Evolutionary conservation across 2,329 filamentous ascomycete genomes (phyloP).

Genomic region (Amesomyces nigricolor): DNA sequence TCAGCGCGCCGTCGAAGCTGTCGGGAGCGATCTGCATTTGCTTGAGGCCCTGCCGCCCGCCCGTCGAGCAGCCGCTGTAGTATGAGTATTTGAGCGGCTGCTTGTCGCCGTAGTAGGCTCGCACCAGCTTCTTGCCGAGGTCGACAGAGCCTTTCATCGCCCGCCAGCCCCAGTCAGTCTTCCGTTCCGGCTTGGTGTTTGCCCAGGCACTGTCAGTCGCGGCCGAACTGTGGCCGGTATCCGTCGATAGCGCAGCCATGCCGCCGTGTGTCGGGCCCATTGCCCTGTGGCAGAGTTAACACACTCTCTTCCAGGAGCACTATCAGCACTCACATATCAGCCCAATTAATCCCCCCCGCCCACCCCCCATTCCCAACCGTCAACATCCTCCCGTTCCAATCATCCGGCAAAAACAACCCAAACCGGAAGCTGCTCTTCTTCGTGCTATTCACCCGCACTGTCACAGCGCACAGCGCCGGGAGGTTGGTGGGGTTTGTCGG

Average conservation of each 20-base stretch:
- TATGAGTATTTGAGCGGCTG: constrained; percentile 41
- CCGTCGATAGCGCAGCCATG: constrained; percentile 40
- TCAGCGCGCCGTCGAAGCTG: constrained; percentile 53
- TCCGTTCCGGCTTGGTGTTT: constrained; percentile 32
- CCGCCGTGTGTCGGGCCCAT: constrained; percentile 31
- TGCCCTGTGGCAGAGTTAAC: constrained; percentile 16
- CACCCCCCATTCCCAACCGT: constrained; percentile 38
- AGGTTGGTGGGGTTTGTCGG: constrained; percentile 34
- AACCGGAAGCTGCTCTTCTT: constrained; percentile 33
- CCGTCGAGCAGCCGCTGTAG: constrained; percentile 54
- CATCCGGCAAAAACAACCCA: constrained; percentile 34
- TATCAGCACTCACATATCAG: constrained; percentile 24
- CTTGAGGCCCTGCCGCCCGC: constrained; percentile 53
- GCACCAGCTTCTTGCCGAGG: constrained; percentile 43
- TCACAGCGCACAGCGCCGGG: constrained; percentile 37
- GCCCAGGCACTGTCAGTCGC: constrained; percentile 35
- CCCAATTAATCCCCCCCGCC: constrained; percentile 31
- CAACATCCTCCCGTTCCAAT: constrained; percentile 35
- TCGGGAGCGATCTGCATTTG: constrained; percentile 48
- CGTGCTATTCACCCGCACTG: constrained; percentile 32
- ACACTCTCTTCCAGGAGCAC: background rate
- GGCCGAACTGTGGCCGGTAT: constrained; percentile 38
- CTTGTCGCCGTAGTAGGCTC: constrained; percentile 43
- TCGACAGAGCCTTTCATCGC: constrained; percentile 46
- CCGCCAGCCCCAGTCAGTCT: constrained; percentile 38